Conservation (phyloP, 257 asterid genomes). For the Solanum ossicruentum region DNA sequence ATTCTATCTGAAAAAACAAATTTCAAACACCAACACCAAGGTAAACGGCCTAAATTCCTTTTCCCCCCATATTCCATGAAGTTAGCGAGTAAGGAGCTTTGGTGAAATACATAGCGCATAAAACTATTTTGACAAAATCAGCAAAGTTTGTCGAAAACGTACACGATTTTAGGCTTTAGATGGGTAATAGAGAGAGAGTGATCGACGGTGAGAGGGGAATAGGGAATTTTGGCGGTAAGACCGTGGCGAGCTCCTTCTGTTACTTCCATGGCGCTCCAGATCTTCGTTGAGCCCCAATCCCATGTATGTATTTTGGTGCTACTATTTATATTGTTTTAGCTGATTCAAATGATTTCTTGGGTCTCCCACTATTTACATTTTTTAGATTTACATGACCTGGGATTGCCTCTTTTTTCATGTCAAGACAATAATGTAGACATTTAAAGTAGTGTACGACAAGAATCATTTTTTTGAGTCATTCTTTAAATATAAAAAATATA, state of each 20-base stretch:
- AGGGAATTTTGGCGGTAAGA: conserved; percentile 52
- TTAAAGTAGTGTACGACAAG: no score
- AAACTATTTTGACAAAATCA: no score
- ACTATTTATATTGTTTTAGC: background rate
- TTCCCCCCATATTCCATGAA: no score
- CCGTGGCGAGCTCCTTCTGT: conserved; percentile 31
- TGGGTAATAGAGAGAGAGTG: conserved; percentile 63
- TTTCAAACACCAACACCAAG: no score
- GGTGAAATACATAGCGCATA: no score
- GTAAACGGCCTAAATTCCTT: no score
- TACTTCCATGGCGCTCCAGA: conserved; percentile 75
- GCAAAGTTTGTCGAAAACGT: background rate
- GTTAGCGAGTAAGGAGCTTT: no score
- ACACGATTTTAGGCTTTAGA: conserved; percentile 76
- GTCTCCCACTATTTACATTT: background rate
- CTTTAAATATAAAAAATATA: no score
- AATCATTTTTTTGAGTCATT: no score
- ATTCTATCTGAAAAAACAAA: background rate
- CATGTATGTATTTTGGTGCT: conserved; percentile 8
- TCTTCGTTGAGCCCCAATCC: conserved; percentile 25
- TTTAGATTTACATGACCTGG: no score
- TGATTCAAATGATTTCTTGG: background rate
- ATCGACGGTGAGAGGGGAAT: conserved; percentile 52
- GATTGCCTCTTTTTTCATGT: no score
- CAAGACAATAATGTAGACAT: no score